Base-by-base conservation (phyloP, 2,329 filamentous ascomycete genomes). In the Fusarium fracticaudum region DNA sequence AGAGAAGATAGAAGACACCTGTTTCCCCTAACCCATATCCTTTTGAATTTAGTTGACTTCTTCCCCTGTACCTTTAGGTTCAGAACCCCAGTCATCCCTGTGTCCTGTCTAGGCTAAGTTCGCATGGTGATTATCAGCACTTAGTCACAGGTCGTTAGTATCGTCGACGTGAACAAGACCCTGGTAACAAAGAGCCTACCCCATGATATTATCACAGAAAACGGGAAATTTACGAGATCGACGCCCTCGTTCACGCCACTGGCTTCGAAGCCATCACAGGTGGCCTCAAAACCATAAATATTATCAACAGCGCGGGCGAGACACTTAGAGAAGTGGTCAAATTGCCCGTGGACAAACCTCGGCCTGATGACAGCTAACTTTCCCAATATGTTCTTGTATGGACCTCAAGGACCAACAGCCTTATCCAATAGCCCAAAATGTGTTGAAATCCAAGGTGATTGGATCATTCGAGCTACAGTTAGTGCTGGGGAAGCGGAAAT, bases 221-320 rank as follows among this genome's bases (percentile, higher is more conserved):
- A 72, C 15, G 67, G 63, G 5, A 50, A 2, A 14, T 41, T 3
- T 26, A 33, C 7, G 45, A 67, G 24, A 24, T 47, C 8, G 66
- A 72, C 20, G 47, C 45, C 5, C 9, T 72, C 2, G 41, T 70
- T 13, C 45, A 65, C 18, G 72, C 67, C 3, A 74, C 67, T 22
- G 72, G 70, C 18, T 73, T 68, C 22, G 67, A 71, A 29, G 44
- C 70, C 5, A 51, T 73, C 20, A 67, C 64, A 2, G 53, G 67
- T 0, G 24, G 60, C 11, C 45, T 74, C 47, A 37, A 53, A 4
- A 40, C 47, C 13, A 44, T 74, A 14, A 48, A 66, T 7, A 59
- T 72, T 15, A 33, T 41, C 9, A 62, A 62, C 10, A 26, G 47
- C 3, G 43, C 38, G 5, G 47, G 24, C 10, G 38, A 35, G 24